These are phyloP conservation scores for Mycena maculata DNA, from an alignment of 768 basidiomycete genomes.

Conservation along the genomic window DNA sequence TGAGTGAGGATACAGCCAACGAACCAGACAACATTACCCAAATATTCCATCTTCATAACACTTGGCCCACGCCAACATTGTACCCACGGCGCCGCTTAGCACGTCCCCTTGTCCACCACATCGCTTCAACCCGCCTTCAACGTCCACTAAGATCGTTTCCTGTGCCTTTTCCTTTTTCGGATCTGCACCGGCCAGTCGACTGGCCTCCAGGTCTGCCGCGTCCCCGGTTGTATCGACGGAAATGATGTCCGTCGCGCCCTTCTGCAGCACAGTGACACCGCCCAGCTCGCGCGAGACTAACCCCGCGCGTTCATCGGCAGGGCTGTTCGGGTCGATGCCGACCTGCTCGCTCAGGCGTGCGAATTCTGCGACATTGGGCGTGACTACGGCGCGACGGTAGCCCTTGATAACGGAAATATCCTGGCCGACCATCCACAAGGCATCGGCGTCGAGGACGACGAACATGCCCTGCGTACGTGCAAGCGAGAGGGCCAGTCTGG, in stretches of 20 bases:
- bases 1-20: neutral
- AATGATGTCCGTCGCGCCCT: slow-evolving; percentile 86
- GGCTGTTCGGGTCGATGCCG: slow-evolving; percentile 68
- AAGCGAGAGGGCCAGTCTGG: slow-evolving; percentile 77
- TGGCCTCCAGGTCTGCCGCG: slow-evolving; percentile 57
- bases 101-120: slow-evolving; percentile 98
- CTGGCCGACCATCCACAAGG: slow-evolving; percentile 83
- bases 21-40: slow-evolving; percentile 59
- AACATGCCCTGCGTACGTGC: slow-evolving; percentile 84
- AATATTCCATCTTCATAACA: slow-evolving; percentile 90
- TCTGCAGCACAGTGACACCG: slow-evolving; percentile 91
- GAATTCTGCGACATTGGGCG: slow-evolving; percentile 96
- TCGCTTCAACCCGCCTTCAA: slow-evolving; percentile 86
- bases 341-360: slow-evolving; percentile 81
- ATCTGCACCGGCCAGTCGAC: slow-evolving; percentile 56
- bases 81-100: slow-evolving; percentile 86
- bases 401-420: slow-evolving; percentile 82
- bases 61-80: slow-evolving; percentile 94
- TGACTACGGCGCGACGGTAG: slow-evolving; percentile 88
- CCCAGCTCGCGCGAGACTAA: slow-evolving; percentile 81
- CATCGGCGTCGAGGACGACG: slow-evolving; percentile 95
- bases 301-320: slow-evolving; percentile 68
- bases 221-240: slow-evolving; percentile 78
- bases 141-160: slow-evolving; percentile 74
- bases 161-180: slow-evolving; percentile 63